Conservation (phyloP, 208 protist species). For the Phytomonas francai region DNA sequence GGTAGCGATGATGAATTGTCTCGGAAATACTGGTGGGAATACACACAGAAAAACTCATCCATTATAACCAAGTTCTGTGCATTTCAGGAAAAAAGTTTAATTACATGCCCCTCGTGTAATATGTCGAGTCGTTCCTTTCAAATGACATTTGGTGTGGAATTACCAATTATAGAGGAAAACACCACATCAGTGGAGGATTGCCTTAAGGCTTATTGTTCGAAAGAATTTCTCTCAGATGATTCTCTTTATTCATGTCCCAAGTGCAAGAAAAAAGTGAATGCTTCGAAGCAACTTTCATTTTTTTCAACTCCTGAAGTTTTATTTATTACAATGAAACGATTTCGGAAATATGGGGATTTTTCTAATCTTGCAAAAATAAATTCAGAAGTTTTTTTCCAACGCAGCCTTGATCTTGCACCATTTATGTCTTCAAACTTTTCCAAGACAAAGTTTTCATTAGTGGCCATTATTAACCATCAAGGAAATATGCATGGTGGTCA, state of each 20-base stretch:
- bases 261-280: conserved; percentile 62
- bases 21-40: conserved; percentile 60
- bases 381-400: conserved; percentile 53
- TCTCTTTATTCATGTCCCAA: conserved; percentile 60
- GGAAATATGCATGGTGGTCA: conserved; percentile 89
- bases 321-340: conserved; percentile 85
- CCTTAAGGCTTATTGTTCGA: conserved; percentile 54
- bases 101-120: conserved; percentile 63
- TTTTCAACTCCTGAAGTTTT: conserved; percentile 67
- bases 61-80: conserved; percentile 86
- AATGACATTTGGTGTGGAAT: conserved; percentile 52
- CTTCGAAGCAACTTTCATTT: conserved; percentile 68
- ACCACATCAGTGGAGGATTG: conserved; percentile 65
- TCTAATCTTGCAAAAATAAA: conserved; percentile 64
- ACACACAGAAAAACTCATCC: conserved; percentile 84
- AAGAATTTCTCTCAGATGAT: conserved; percentile 61
- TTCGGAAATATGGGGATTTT: conserved; percentile 64
- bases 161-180: conserved; percentile 40
- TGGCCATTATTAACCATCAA: conserved; percentile 85
- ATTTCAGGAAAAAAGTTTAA: conserved; percentile 70
- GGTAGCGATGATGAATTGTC: conserved; percentile 74
- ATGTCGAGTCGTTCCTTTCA: conserved; percentile 50
- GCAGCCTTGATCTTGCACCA: conserved; percentile 48
- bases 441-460: conserved; percentile 62
- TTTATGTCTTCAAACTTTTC: conserved; percentile 33